These are phyloP conservation scores for Dactylellina haptotyla DNA, from an alignment of 2,329 filamentous ascomycete genomes.

Conservation along the genomic window DNA sequence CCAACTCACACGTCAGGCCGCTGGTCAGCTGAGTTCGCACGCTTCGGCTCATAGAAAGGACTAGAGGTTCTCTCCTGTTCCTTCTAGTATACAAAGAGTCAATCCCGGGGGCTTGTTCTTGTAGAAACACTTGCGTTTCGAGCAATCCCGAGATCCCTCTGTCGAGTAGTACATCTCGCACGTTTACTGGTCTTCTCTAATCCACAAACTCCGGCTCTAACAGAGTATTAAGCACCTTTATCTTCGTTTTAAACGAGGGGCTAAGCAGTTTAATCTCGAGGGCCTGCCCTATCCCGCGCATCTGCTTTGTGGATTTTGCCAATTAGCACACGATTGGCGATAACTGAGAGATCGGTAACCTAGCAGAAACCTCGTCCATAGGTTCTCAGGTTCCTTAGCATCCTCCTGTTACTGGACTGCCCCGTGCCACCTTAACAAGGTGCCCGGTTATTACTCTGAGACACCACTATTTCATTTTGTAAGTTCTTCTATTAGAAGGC, in stretches of 20 bases:
- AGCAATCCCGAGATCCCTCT: slow-evolving; percentile 46
- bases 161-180: slow-evolving; percentile 48
- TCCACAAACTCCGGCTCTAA: slow-evolving; percentile 31
- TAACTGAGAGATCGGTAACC: slow-evolving; percentile 48
- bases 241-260: slow-evolving; percentile 52
- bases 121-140: slow-evolving; percentile 53
- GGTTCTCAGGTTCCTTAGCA: slow-evolving; percentile 38
- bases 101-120: slow-evolving; percentile 34
- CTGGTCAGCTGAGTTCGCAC: slow-evolving; percentile 53
- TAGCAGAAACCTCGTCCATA: slow-evolving; percentile 48
- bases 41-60: slow-evolving; percentile 31
- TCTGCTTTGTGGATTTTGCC: slow-evolving; percentile 50
- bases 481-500: slow-evolving; percentile 51
- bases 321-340: slow-evolving; percentile 53
- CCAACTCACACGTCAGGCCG: slow-evolving; percentile 53
- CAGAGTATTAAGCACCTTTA: slow-evolving; percentile 45
- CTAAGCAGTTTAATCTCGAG: slow-evolving; percentile 52
- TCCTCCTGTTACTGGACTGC: slow-evolving; percentile 51
- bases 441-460: slow-evolving; percentile 53
- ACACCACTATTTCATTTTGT: slow-evolving; percentile 53
- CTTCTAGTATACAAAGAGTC: slow-evolving; percentile 46
- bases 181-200: slow-evolving; percentile 48
- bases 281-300: slow-evolving; percentile 49
- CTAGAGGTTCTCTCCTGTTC: slow-evolving; percentile 8
- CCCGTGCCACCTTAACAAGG: slow-evolving; percentile 53